A percentile compares a stretch with the other conserved stretches of the same genome.
Evolutionary conservation across 176 grass and related monocot genomes (phyloP).

Genomic region (Saccharum officinarum): DNA sequence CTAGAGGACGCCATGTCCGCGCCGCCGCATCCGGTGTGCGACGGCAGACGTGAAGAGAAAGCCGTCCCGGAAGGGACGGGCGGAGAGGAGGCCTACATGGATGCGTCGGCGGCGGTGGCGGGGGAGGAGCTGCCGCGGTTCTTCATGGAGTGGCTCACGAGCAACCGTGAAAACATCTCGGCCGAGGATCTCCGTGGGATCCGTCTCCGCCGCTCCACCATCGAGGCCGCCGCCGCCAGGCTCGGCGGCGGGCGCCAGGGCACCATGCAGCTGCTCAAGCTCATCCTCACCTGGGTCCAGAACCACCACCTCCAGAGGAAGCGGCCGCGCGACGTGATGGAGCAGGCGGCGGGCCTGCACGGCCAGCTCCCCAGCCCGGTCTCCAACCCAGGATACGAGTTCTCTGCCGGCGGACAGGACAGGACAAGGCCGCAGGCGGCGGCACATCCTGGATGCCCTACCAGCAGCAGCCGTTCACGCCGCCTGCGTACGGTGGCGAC

Average conservation of each 20-base stretch:
- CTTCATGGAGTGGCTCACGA: conserved; percentile 96
- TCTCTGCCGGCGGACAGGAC: conserved; percentile 17
- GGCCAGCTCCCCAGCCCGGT: conserved; percentile 25
- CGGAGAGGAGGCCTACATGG: conserved; percentile 37
- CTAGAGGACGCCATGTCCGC: conserved; percentile 44
- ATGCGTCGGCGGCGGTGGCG: not conserved
- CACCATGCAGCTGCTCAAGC: conserved; percentile 79
- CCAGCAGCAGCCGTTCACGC: conserved; percentile 36
- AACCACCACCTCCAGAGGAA: conserved; percentile 84
- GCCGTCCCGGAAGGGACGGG: not conserved
- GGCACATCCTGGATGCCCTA: conserved; percentile 55
- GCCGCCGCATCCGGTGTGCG: conserved; percentile 5
- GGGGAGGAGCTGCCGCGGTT: conserved; percentile 69
- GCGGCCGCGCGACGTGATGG: conserved; percentile 29
- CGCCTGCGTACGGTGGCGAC: conserved; percentile 45
- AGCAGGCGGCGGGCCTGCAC: conserved; percentile 21
- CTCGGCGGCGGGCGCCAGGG: conserved; percentile 70
- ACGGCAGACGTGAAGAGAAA: not conserved
- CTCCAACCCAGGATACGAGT: conserved; percentile 32
- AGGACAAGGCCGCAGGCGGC: not conserved
- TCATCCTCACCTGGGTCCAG: conserved; percentile 94
- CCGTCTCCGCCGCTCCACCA: conserved; percentile 81
- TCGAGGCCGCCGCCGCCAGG: conserved; percentile 68
- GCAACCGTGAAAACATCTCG: conserved; percentile 79
- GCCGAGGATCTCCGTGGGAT: conserved; percentile 87